These are phyloP conservation scores for Leccinum broughii DNA, from an alignment of 768 basidiomycete species.

Conservation along the genomic window DNA sequence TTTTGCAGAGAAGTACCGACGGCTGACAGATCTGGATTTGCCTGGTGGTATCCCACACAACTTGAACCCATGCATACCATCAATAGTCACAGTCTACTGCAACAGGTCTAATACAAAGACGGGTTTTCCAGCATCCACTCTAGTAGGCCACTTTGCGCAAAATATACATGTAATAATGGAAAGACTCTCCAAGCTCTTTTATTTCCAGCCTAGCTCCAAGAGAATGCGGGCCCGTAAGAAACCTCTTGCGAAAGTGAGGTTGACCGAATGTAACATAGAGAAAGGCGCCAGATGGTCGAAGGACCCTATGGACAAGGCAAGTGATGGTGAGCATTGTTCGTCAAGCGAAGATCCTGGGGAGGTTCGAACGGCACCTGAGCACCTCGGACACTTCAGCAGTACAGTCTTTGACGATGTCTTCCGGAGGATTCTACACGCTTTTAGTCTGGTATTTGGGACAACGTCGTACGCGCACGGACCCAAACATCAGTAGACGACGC, in stretches of 20 bases:
- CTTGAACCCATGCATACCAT: not conserved
- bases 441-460: conserved; percentile 1
- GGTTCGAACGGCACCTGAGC: conserved; percentile 46
- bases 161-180: conserved; percentile 83
- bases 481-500: conserved; percentile 80
- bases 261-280: conserved; percentile 88
- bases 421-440: conserved; percentile 62
- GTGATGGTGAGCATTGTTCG: not conserved
- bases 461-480: conserved; percentile 42
- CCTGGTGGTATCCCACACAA: not conserved
- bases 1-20: conserved; percentile 19
- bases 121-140: not conserved
- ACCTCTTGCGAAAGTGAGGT: conserved; percentile 80
- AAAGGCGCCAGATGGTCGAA: conserved; percentile 61
- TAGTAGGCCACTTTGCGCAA: conserved; percentile 41
- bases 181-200: conserved; percentile 71
- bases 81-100: not conserved
- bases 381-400: conserved; percentile 77
- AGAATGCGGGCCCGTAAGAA: conserved; percentile 45
- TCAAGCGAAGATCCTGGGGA: not conserved
- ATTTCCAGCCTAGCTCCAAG: conserved; percentile 63
- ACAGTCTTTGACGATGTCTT: conserved; percentile 68
- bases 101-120: not conserved
- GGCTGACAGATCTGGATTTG: conserved; percentile 4
- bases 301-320: conserved; percentile 46